Base-by-base conservation (phyloP, 345 rosid genomes). In the Eucalyptus fibrosa region DNA sequence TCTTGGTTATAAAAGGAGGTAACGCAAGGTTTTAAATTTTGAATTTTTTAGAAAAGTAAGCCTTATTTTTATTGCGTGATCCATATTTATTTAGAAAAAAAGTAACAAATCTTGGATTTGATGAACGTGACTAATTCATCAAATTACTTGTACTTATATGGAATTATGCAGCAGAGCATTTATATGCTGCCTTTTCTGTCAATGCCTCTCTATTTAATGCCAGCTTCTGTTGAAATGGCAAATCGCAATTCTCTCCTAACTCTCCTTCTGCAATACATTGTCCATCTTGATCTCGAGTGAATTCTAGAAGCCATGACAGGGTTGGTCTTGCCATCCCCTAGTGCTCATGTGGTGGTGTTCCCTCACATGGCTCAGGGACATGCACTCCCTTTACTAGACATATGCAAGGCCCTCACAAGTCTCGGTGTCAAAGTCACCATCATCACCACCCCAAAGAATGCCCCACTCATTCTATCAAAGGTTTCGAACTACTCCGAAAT, bases 311-410 rank as follows among this genome's bases (percentile, higher is more conserved):
- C 49, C 89, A 80, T 26, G 91, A 23, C 60, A 50, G 87, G 77
- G 45, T 19, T 72, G 15, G 45, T 72, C 26, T 72, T 11, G 45
- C 82, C 89, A 9, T 62, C 87, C 9, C 11, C 80, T 8, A 5
- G 30, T 60, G 49, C 87, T 50, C 92, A 89, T 88, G 90, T 91
- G 2, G 89, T 92, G 5, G 86, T 89, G 21, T 93, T 92, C 88
- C 94, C 94, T 17, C 89, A 67, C 93, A 88, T 92, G 93, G 92
- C 94, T 87, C 93, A 90, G 24, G 93, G 93, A 83, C 94, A 93
- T 65, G 90, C 90, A 19, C 92, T 93, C 56, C 92, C 94, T 16
- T 37, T 91, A 23, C 88, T 93, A 12, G 94, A 92, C 91, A 83
- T 93, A 3, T 47, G 92, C 86, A 90, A 88, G 87, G 92, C 94